phyloP scores from a whole-genome alignment of 2,329 filamentous ascomycete genomes.

The Pseudocercospora fuligena region DNA sequence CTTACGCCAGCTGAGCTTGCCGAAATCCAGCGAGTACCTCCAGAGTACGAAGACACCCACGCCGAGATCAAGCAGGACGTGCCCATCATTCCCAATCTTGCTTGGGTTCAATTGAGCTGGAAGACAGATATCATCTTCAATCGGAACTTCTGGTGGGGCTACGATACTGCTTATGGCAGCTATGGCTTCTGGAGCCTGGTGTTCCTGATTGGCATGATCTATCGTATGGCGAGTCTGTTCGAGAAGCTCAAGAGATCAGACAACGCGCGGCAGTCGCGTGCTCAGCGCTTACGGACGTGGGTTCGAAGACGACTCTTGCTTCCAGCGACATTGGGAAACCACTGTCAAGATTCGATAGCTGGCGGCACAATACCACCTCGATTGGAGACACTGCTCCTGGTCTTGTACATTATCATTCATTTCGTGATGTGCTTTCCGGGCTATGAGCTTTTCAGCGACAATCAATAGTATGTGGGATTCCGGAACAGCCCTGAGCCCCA shows the following conservation, averaged over 20 bases:
- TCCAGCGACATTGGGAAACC: conserved; percentile 50
- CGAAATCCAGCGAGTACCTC: no score
- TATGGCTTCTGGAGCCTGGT: conserved; percentile 47
- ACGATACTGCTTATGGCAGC: no score
- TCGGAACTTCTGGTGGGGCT: no score
- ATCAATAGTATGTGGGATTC: neutral
- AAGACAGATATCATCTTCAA: no score
- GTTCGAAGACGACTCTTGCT: conserved; percentile 47
- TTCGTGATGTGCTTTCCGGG: neutral
- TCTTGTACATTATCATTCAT: neutral
- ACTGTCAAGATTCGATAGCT: conserved; percentile 48
- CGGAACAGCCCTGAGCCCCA: conserved; percentile 40
- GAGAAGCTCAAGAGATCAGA: conserved; percentile 28
- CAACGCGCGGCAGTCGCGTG: neutral
- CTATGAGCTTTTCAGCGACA: neutral
- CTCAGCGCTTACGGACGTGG: conserved; percentile 34
- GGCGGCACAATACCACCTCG: conserved; percentile 54
- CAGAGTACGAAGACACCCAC: no score
- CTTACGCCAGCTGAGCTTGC: no score
- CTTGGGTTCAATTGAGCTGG: no score
- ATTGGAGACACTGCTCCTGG: conserved; percentile 27
- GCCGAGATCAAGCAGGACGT: no score
- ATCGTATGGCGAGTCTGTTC: conserved; percentile 35
- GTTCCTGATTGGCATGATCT: conserved; percentile 42
- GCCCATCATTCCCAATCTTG: no score